phyloP scores from a whole-genome alignment of 202 grass and related monocot species.

The Brachypodium distachyon region DNA sequence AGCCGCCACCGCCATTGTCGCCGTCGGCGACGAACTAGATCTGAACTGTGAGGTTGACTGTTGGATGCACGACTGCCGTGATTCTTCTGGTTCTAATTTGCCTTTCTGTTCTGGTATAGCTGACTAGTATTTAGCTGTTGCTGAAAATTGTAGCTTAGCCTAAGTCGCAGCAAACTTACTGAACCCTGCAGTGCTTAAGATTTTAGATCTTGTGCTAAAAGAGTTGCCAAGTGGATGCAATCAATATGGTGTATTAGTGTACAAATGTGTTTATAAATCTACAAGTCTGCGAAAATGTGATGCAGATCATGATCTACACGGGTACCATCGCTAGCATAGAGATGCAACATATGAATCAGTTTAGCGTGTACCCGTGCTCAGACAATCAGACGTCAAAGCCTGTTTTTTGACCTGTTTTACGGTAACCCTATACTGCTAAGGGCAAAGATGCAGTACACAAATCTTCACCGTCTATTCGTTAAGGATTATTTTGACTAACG shows the following conservation, averaged over 20 bases:
- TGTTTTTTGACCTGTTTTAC: too few relatives aligned
- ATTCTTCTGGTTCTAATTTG: background rate
- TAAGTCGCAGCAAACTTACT: background rate
- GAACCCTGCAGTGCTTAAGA: background rate
- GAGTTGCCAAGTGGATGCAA: background rate
- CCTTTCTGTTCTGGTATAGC: background rate
- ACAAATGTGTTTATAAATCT: background rate
- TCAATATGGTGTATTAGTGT: background rate
- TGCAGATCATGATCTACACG: too few relatives aligned
- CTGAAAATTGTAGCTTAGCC: background rate
- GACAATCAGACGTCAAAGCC: too few relatives aligned
- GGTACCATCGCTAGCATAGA: too few relatives aligned
- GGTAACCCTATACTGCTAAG: too few relatives aligned
- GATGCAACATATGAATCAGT: too few relatives aligned
- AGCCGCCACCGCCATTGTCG: constrained; percentile 1
- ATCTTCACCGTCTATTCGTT: too few relatives aligned
- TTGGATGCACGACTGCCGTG: background rate
- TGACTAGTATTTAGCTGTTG: background rate
- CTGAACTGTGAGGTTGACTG: background rate
- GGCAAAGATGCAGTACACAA: too few relatives aligned
- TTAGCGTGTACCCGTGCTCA: too few relatives aligned
- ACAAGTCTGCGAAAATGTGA: too few relatives aligned
- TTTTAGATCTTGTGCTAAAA: background rate
- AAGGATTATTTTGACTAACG: too few relatives aligned
- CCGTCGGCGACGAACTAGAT: constrained; percentile 12